Conservation (phyloP, 768 basidiomycete species). For the Russula vinacea region DNA sequence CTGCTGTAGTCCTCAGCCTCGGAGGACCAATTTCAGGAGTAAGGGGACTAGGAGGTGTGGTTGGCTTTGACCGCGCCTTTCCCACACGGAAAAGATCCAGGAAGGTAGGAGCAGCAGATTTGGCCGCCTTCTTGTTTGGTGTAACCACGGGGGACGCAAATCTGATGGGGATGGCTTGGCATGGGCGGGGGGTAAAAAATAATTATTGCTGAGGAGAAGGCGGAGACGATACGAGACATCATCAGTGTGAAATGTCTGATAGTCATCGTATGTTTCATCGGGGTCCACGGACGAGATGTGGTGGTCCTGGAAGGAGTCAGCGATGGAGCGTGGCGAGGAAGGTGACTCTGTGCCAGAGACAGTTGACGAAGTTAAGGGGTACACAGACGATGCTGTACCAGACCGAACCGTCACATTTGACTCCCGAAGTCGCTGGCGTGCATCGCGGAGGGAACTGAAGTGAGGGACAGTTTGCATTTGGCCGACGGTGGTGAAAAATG, state of each 20-base stretch:
- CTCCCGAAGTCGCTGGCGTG: constrained; percentile 39
- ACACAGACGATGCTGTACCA: constrained; percentile 69
- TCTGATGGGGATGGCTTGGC: constrained; percentile 72
- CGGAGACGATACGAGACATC: constrained; percentile 84
- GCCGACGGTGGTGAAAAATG: constrained; percentile 29
- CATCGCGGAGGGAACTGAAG: constrained; percentile 30
- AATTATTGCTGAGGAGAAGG: constrained; percentile 81
- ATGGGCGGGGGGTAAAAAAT: constrained; percentile 86
- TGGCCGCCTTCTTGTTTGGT: constrained; percentile 47
- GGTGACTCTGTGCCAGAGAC: constrained; percentile 62
- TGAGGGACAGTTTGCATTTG: constrained; percentile 30
- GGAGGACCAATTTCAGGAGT: constrained; percentile 38
- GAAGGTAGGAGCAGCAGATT: constrained; percentile 51
- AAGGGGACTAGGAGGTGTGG: constrained; percentile 42
- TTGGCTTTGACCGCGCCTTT: constrained; percentile 62
- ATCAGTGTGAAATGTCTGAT: constrained; percentile 48
- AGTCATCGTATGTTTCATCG: constrained; percentile 31
- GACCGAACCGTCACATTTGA: constrained; percentile 62
- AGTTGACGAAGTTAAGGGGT: constrained; percentile 69
- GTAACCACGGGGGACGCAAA: constrained; percentile 45
- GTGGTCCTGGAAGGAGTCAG: constrained; percentile 44
- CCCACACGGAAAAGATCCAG: constrained; percentile 70
- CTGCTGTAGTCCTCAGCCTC: constrained; percentile 30
- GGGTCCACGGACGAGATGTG: constrained; percentile 36
- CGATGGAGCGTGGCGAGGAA: constrained; percentile 58